Conservation (phyloP, 2,329 filamentous ascomycete species). For the Hirsutella minnesotensis region DNA sequence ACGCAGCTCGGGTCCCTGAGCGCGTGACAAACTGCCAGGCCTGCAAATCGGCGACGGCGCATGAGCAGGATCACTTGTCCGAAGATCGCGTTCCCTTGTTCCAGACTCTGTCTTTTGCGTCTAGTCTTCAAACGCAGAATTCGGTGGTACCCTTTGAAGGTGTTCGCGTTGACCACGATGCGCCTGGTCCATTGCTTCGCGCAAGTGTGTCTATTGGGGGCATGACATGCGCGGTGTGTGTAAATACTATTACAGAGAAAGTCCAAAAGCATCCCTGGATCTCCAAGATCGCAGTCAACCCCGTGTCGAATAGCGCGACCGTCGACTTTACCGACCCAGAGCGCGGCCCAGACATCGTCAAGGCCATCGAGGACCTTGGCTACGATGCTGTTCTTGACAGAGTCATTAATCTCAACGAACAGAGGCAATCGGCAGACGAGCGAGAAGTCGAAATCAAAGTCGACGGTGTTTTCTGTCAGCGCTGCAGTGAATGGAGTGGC, state of each 20-base stretch:
- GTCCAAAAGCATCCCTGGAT: slow-evolving; percentile 47
- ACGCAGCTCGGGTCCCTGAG: too few species aligned
- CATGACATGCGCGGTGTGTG: slow-evolving; percentile 64
- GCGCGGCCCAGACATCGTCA: slow-evolving; percentile 20
- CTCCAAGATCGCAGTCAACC: slow-evolving; percentile 45
- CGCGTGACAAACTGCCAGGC: too few species aligned
- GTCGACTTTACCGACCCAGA: slow-evolving; percentile 37
- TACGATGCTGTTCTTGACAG: slow-evolving; percentile 52
- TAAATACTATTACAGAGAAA: slow-evolving; percentile 48
- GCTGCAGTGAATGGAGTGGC: too few species aligned
- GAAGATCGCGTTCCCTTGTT: slow-evolving; percentile 1
- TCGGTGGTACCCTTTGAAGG: slow-evolving; percentile 10
- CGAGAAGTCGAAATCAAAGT: slow-evolving; percentile 54
- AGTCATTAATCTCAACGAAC: slow-evolving; percentile 28
- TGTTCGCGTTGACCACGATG: slow-evolving; percentile 10
- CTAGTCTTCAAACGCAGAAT: slow-evolving; percentile 3
- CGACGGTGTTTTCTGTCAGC: slow-evolving; percentile 63
- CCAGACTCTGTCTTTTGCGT: slow-evolving; percentile 2
- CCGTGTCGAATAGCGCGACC: slow-evolving; percentile 55
- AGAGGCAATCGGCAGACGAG: slow-evolving; percentile 23
- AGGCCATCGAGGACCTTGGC: slow-evolving; percentile 49
- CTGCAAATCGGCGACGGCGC: slow-evolving; percentile 15
- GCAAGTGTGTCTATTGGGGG: slow-evolving; percentile 51
- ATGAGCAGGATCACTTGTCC: slow-evolving; percentile 3
- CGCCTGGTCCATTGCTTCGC: slow-evolving; percentile 24